Base-by-base conservation (phyloP, 2,329 filamentous ascomycete species). In the Leptoxyphium fumago region DNA sequence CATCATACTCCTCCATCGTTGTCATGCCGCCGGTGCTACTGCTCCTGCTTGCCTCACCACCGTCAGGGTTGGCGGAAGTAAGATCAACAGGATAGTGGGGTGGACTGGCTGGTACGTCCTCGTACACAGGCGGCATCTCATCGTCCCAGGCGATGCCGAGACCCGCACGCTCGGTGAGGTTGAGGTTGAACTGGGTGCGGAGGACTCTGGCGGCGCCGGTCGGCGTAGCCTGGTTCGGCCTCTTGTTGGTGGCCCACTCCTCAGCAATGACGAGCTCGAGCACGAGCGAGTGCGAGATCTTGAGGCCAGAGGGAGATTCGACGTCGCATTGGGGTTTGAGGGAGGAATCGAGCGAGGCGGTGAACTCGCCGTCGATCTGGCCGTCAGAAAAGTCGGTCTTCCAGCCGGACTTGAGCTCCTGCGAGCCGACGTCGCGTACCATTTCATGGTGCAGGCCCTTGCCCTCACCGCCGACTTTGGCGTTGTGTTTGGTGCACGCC, bases 81-180 rank as follows among this genome's bases (percentile, higher is more conserved):
- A 39, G 38, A 32, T 61, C 53, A 38, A 48, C 47, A 18, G 64
- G 63, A 52, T 71, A 72, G 39, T 64, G 64, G 8, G 89, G 89
- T 41, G 89, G 89, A 55, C 82, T 86, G 2, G 78, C 80, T 1
- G 89, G 88, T 38, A 96, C 87, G 59, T 96, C 86, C 63, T 91
- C 82, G 65, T 98, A 98, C 52, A 93, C 77, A 1, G 89, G 89
- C 10, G 89, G 89, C 57, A 84, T 80, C 68, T 98, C 89, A 64
- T 95, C 89, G 54, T 96, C 89, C 89, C 91, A 98, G 53, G 83
- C 85, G 55, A 98, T 88, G 42, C 89, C 88, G 60, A 94, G 75
- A 14, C 89, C 89, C 15, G 77, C 76, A 47, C 84, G 77, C 65
- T 94, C 83, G 3, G 88, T 95, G 44, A 96, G 73, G 45, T 78